These are phyloP conservation scores for Phanerochaete carnosa DNA, from an alignment of 768 basidiomycete genomes.

Conservation along the genomic window DNA sequence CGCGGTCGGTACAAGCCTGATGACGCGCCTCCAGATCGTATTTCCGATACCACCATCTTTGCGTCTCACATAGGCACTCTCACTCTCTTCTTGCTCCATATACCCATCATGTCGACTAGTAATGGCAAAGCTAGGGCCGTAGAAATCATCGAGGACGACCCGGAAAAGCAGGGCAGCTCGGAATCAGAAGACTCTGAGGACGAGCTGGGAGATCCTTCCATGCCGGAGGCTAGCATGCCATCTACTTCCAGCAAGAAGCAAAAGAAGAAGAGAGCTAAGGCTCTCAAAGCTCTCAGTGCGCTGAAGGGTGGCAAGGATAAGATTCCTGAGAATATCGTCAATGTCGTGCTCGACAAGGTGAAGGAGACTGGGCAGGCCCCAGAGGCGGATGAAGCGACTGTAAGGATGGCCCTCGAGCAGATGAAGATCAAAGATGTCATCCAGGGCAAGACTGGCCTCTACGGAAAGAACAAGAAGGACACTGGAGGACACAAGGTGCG, in stretches of 20 bases:
- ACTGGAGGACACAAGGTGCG: conserved; percentile 86
- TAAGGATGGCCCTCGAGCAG: conserved; percentile 68
- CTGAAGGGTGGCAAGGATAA: conserved; percentile 44
- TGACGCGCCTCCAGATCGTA: neutral
- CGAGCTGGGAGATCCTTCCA: conserved; percentile 23
- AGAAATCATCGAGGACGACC: conserved; percentile 32
- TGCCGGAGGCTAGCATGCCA: conserved; percentile 24
- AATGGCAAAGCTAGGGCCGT: conserved; percentile 39
- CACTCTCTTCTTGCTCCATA: too few species aligned
- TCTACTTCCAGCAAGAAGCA: conserved; percentile 66
- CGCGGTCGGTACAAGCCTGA: neutral
- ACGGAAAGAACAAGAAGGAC: conserved; percentile 74
- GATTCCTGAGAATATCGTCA: conserved; percentile 57
- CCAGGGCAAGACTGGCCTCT: conserved; percentile 75
- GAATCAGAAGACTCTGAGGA: conserved; percentile 26
- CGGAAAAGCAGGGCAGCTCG: conserved; percentile 1
- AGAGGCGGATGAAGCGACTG: conserved; percentile 59
- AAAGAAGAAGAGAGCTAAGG: conserved; percentile 86
- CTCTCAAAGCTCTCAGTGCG: conserved; percentile 46
- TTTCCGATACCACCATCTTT: neutral
- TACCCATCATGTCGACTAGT: conserved; percentile 27
- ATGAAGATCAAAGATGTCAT: conserved; percentile 83
- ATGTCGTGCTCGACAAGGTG: conserved; percentile 65
- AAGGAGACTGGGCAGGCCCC: conserved; percentile 47
- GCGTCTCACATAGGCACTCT: neutral